Base-by-base conservation (phyloP, 805 yeast genomes). In the Starmerella tilneyi region DNA sequence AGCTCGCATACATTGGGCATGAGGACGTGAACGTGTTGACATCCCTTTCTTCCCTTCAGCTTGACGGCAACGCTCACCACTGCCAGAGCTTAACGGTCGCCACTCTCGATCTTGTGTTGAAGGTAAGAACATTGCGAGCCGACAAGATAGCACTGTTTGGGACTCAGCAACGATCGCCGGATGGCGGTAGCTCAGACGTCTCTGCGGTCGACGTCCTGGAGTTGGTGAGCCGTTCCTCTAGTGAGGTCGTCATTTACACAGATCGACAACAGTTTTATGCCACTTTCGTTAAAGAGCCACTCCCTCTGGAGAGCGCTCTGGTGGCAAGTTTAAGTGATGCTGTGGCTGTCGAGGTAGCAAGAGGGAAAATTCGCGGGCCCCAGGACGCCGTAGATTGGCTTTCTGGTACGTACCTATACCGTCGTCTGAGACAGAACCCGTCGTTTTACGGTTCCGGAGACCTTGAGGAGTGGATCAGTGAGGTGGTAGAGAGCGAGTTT, bases 301-400 rank as follows among this genome's bases (percentile, higher is more conserved):
- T 85, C 11, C 96, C 97, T 0, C 67, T 85, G 22, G 98, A 94
- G 61, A 84, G 96, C 63, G 75, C 71, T 54, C 58, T 86, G 51
- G 73, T 72, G 45, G 62, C 67, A 15, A 63, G 65, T 44, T 52
- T 86, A 12, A 79, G 74, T 48, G 96, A 92, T 59, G 69, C 74
- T 0, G 71, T 89, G 28, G 61, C 83, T 33, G 73, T 76, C 36
- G 97, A 84, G 54, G 78, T 86, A n/a, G 74, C 82, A 29, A 73
- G 78, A 6, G 68, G 75, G 2, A 68, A 78, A 12, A 72, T 89
- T 46, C 71, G 68, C 37, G 69, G 74, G 7, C 76, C 82, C 57
- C 96, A 88, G 56, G 92, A 82, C 53, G 84, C 94, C 55, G 75
- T 92, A 48, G 96, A 89, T 56, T 85, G 94, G 94, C 58, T 92